Conservation (phyloP, 345 rosid species). For the Eucalyptus cloeziana region DNA sequence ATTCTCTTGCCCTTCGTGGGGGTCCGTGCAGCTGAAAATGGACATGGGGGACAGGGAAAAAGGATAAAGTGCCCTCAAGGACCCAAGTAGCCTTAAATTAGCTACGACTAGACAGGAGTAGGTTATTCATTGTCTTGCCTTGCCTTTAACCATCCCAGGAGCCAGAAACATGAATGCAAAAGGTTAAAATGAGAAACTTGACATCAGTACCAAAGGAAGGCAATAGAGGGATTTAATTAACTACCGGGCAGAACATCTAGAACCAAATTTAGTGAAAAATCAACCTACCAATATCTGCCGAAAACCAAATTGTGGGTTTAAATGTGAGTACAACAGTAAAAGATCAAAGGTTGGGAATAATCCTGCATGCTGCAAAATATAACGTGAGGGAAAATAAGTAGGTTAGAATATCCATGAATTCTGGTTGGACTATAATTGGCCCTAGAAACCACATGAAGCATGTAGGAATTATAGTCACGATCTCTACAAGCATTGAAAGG, state of each 20-base stretch:
- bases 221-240: neutral
- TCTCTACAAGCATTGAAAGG: neutral
- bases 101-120: neutral
- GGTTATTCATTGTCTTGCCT: neutral
- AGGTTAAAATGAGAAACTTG: neutral
- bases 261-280: neutral
- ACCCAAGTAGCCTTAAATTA: neutral
- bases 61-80: neutral
- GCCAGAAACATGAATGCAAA: neutral
- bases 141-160: neutral
- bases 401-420: neutral
- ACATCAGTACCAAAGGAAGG: neutral
- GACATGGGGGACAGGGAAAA: neutral
- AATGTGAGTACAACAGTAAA: slow-evolving; percentile 55
- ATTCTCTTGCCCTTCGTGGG: neutral
- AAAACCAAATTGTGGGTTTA: slow-evolving; percentile 47
- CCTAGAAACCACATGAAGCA: neutral
- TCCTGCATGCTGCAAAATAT: slow-evolving; percentile 62
- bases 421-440: neutral
- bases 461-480: neutral
- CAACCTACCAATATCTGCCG: slow-evolving; percentile 52
- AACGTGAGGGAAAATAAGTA: neutral
- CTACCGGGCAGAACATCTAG: neutral
- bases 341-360: slow-evolving; percentile 79
- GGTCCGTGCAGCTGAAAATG: neutral